phyloP scores from a whole-genome alignment of 129 eudicot species.

The Centella asiatica region DNA sequence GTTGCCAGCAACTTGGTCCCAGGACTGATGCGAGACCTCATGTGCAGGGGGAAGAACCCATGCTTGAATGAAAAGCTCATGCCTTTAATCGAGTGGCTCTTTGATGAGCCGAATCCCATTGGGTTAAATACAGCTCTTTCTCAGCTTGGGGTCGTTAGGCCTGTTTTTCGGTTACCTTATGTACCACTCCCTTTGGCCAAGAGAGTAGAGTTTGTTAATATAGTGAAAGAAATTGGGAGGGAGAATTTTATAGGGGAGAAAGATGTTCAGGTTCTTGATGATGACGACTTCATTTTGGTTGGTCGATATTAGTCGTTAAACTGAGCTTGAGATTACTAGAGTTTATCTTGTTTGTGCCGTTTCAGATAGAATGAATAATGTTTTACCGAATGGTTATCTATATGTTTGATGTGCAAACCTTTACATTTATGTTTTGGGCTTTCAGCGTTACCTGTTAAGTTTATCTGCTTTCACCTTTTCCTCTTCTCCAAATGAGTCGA shows the following conservation, averaged over 20 bases:
- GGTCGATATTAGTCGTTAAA: slow-evolving; percentile 52
- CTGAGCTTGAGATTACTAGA: slow-evolving; percentile 4
- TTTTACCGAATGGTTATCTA: background rate
- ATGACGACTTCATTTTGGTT: slow-evolving; percentile 54
- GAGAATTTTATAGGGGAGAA: slow-evolving; percentile 58
- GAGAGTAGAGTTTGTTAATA: slow-evolving; percentile 53
- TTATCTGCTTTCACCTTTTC: background rate
- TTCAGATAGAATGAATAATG: background rate
- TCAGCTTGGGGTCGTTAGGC: slow-evolving; percentile 75
- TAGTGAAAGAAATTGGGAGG: slow-evolving; percentile 59
- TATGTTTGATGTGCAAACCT: slow-evolving; percentile 1
- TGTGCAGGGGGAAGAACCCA: slow-evolving; percentile 67
- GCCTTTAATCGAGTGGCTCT: slow-evolving; percentile 66
- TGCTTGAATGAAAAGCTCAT: slow-evolving; percentile 40
- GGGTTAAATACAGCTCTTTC: slow-evolving; percentile 76
- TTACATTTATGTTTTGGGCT: background rate
- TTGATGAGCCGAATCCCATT: slow-evolving; percentile 75
- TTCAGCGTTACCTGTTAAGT: background rate
- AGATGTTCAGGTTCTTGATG: slow-evolving; percentile 76
- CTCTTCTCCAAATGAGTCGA: background rate
- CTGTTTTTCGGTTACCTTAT: slow-evolving; percentile 68
- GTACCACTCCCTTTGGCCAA: slow-evolving; percentile 58
- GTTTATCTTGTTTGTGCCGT: background rate
- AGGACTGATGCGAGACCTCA: slow-evolving; percentile 55
- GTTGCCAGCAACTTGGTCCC: slow-evolving; percentile 76